Evolutionary conservation across 768 basidiomycete genomes (phyloP).

Genomic region (Pleurotus citrinopileatus): DNA sequence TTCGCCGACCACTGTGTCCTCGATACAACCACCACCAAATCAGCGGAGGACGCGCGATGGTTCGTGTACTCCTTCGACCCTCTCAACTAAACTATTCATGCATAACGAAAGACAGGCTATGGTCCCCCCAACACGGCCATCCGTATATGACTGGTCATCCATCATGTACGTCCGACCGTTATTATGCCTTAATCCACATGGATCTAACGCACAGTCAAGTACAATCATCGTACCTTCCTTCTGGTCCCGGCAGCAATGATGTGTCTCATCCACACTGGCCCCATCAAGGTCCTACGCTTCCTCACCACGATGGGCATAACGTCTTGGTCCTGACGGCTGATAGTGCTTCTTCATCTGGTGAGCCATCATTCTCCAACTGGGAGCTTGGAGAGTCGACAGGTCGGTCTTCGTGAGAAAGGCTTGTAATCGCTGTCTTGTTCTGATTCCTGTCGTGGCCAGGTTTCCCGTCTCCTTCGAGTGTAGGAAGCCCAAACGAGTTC

Average conservation of each 20-base stretch:
- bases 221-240: neutral
- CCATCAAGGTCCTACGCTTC: neutral
- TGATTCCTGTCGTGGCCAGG: neutral
- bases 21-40: neutral
- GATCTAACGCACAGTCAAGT: neutral
- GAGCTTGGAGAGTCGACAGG: conserved; percentile 6
- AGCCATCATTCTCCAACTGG: neutral
- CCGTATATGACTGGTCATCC: neutral
- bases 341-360: neutral
- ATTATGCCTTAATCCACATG: neutral
- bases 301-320: neutral
- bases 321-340: neutral
- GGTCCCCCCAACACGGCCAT: neutral
- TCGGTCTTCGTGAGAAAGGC: neutral
- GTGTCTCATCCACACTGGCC: neutral
- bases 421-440: neutral
- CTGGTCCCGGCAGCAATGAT: neutral
- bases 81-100: neutral
- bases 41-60: neutral
- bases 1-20: neutral
- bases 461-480: conserved; percentile 6
- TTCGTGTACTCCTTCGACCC: neutral
- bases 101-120: neutral
- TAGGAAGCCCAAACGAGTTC: conserved; percentile 3
- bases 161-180: neutral